Percentiles rank a stretch among this genome's conserved stretches.
These are phyloP conservation scores for Clonostachys rosea DNA, from an alignment of 2,329 filamentous ascomycete species.

Conservation along the genomic window DNA sequence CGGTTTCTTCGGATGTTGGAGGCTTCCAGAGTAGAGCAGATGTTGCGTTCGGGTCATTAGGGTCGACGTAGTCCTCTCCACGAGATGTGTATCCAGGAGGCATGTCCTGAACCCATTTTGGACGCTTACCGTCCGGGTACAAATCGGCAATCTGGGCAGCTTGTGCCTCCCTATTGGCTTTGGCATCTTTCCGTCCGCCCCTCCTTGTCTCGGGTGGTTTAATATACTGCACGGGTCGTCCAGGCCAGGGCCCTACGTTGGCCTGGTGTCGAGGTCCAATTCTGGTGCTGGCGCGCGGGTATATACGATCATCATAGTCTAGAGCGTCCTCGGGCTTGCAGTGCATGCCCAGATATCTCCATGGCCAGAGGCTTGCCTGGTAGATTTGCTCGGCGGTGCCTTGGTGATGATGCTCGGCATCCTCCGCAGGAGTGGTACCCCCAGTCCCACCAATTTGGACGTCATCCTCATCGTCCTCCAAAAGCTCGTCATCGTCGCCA, in stretches of 20 bases:
- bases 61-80: conserved; percentile 68
- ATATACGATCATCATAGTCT: conserved; percentile 96
- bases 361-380: conserved; percentile 92
- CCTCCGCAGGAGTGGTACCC: conserved; percentile 59
- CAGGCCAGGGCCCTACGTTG: conserved; percentile 78
- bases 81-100: conserved; percentile 80
- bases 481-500: conserved; percentile 56
- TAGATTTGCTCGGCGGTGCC: conserved; percentile 84
- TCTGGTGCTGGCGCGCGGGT: conserved; percentile 89
- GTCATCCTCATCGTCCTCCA: conserved; percentile 70
- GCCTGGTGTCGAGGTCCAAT: conserved; percentile 91
- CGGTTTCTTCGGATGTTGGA: conserved; percentile 45
- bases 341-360: conserved; percentile 91
- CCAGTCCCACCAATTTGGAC: conserved; percentile 50
- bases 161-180: conserved; percentile 73
- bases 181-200: conserved; percentile 72
- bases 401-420: conserved; percentile 47
- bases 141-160: conserved; percentile 81
- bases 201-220: conserved; percentile 85
- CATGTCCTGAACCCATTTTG: conserved; percentile 92
- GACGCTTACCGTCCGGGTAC: conserved; percentile 71
- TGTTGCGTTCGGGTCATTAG: conserved; percentile 68
- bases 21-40: conserved; percentile 76
- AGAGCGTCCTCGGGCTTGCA: conserved; percentile 92
- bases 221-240: conserved; percentile 82